These are phyloP conservation scores for Pleoardoris graminearum DNA, from an alignment of 2,329 filamentous ascomycete species.

Conservation along the genomic window DNA sequence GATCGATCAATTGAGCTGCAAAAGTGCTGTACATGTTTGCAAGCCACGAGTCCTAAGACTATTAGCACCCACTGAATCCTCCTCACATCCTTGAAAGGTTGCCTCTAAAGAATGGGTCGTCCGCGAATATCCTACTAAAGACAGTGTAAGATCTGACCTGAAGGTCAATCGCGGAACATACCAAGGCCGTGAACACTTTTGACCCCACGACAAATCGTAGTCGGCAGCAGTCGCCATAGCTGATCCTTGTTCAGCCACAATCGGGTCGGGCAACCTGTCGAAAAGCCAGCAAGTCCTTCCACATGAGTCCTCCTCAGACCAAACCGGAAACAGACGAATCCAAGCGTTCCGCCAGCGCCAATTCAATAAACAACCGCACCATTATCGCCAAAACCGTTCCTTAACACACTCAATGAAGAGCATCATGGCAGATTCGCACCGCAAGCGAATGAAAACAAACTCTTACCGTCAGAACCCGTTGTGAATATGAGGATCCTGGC, in stretches of 20 bases:
- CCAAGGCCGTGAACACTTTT: slow-evolving; percentile 13
- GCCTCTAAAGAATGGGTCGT: neutral
- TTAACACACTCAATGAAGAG: neutral
- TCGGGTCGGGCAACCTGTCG: neutral
- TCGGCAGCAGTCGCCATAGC: neutral
- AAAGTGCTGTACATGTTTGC: slow-evolving; percentile 3
- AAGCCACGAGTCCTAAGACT: slow-evolving; percentile 12
- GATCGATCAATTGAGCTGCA: slow-evolving; percentile 12
- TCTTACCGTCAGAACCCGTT: slow-evolving; percentile 6
- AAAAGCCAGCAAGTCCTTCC: slow-evolving; percentile 6
- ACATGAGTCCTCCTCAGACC: neutral
- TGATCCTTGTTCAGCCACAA: slow-evolving; percentile 1
- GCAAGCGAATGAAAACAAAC: slow-evolving; percentile 6
- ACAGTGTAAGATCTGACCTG: slow-evolving; percentile 24
- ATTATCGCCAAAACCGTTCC: neutral
- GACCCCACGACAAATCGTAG: neutral
- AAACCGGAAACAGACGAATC: neutral
- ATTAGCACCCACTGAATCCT: slow-evolving; percentile 15
- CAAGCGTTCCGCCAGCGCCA: slow-evolving; percentile 4
- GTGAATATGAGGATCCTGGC: neutral
- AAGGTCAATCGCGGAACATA: slow-evolving; percentile 23
- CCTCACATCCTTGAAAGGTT: neutral
- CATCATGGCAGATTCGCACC: slow-evolving; percentile 8
- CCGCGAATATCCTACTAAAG: slow-evolving; percentile 13
- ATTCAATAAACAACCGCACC: neutral